Conservation (phyloP, 106 monocot genomes). For the Allium cepa region DNA sequence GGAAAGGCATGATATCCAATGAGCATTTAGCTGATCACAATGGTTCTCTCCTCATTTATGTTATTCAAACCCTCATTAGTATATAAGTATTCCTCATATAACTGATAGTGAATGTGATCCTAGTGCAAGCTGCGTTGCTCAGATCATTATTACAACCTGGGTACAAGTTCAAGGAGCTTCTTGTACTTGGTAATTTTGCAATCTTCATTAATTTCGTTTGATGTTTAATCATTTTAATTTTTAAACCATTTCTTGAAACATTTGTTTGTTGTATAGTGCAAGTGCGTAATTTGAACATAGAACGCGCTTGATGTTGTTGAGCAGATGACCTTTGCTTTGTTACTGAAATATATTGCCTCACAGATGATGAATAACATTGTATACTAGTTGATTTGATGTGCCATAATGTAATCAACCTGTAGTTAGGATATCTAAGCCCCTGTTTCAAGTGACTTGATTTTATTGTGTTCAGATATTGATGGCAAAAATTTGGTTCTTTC, state of each 20-base stretch:
- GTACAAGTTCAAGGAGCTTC: constrained; percentile 70
- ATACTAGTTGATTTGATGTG: not conserved
- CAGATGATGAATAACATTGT: too few species aligned
- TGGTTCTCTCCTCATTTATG: constrained; percentile 20
- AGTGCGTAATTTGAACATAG: too few species aligned
- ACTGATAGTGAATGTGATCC: not conserved
- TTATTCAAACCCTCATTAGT: not conserved
- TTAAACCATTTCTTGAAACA: too few species aligned
- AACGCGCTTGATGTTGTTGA: too few species aligned
- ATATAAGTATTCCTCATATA: not conserved
- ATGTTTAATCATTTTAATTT: too few species aligned
- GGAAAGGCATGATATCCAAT: constrained; percentile 55
- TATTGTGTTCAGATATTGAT: constrained; percentile 42
- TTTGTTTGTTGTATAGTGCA: too few species aligned
- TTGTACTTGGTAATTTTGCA: constrained; percentile 65
- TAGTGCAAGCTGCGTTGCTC: constrained; percentile 62
- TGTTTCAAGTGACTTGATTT: not conserved
- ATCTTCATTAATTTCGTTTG: too few species aligned
- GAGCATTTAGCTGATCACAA: constrained; percentile 83
- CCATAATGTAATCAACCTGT: not conserved
- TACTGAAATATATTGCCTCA: too few species aligned
- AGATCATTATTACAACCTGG: constrained; percentile 73
- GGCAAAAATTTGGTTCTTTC: constrained; percentile 77
- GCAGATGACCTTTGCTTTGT: too few species aligned
- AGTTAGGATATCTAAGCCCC: not conserved